These are phyloP conservation scores for Xylariaceae sp. DNA, from an alignment of 2,329 filamentous ascomycete species.

Conservation along the genomic window DNA sequence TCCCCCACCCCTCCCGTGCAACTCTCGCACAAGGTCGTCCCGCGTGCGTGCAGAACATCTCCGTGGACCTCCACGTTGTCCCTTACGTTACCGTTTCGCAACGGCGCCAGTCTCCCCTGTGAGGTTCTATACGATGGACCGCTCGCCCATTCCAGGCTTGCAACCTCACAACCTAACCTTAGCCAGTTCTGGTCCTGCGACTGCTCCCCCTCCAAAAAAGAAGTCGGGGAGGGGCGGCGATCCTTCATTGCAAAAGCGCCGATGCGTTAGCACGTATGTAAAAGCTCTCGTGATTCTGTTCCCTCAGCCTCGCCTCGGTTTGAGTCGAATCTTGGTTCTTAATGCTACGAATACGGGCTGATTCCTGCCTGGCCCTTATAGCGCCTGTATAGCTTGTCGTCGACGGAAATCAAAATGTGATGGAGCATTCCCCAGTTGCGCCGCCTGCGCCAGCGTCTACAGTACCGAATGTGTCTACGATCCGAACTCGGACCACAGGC, in stretches of 20 bases:
- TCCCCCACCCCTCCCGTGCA: conserved; percentile 6
- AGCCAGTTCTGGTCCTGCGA: conserved; percentile 25
- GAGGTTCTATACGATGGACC: conserved; percentile 33
- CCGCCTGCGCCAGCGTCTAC: conserved; percentile 95
- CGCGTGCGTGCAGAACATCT: conserved; percentile 7
- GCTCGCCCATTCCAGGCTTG: conserved; percentile 33
- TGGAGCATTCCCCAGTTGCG: conserved; percentile 88
- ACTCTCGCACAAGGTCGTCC: background rate
- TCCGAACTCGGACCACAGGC: conserved; percentile 91
- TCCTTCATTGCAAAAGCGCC: conserved; percentile 65
- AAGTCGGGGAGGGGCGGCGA: conserved; percentile 58
- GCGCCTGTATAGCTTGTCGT: conserved; percentile 78
- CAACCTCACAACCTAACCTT: conserved; percentile 27
- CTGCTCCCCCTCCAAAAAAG: conserved; percentile 47
- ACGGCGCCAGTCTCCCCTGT: background rate
- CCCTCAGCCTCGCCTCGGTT: background rate
- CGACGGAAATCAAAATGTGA: conserved; percentile 89
- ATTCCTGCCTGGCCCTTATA: conserved; percentile 9
- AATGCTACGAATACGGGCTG: conserved; percentile 6
- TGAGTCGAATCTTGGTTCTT: too few relatives aligned
- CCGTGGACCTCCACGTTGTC: background rate
- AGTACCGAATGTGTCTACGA: conserved; percentile 92
- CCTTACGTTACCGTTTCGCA: conserved; percentile 5
- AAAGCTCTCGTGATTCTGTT: conserved; percentile 7
- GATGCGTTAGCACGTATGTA: conserved; percentile 75